phyloP scores from a whole-genome alignment of 495 filamentous ascomycete genomes.

The Parmelia sp. region DNA sequence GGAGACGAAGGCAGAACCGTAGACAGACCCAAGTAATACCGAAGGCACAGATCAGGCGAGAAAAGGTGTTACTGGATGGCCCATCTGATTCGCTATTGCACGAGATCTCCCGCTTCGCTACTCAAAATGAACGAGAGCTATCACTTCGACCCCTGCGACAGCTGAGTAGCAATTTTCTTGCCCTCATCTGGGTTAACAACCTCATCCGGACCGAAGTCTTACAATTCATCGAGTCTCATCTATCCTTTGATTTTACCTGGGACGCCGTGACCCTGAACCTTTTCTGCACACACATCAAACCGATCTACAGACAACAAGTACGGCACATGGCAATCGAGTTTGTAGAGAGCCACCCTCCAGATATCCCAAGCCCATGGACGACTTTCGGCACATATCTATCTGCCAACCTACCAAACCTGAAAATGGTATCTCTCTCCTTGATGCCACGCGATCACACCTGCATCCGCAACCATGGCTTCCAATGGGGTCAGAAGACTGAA shows the following conservation, averaged over 20 bases:
- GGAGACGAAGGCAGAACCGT: neutral
- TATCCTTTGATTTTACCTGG: neutral
- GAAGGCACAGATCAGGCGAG: neutral
- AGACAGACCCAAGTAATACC: neutral
- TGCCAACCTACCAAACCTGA: neutral
- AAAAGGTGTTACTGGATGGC: neutral
- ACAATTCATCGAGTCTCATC: neutral
- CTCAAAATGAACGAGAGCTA: neutral
- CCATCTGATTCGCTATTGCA: neutral
- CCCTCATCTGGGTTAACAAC: neutral
- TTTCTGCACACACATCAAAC: neutral
- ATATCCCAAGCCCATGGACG: neutral
- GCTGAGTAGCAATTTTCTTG: neutral
- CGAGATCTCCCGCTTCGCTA: neutral
- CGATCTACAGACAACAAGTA: neutral
- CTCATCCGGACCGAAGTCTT: neutral
- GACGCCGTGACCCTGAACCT: neutral
- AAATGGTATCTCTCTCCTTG: neutral
- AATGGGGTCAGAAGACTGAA: neutral
- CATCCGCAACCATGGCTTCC: no score
- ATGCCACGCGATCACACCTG: neutral
- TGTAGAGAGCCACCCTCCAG: neutral
- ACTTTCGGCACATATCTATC: neutral
- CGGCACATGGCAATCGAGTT: neutral
- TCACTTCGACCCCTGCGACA: neutral